Conservation (phyloP, 2,329 filamentous ascomycete species). For the Cladosporium colombiae region DNA sequence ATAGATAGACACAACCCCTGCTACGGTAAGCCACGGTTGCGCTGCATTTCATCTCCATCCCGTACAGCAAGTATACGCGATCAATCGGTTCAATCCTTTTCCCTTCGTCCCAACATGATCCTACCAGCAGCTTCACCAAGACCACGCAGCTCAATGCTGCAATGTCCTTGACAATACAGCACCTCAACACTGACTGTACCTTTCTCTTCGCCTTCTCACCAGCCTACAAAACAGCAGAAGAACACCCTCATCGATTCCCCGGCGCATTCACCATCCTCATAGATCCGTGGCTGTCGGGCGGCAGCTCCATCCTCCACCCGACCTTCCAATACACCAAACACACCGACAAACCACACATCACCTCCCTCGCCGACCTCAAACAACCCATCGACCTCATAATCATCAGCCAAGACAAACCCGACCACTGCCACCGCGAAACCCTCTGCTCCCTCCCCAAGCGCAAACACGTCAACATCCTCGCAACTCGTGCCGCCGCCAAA, state of each 20-base stretch:
- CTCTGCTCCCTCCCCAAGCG: slow-evolving; percentile 62
- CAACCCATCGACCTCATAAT: slow-evolving; percentile 58
- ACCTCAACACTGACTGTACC: slow-evolving; percentile 65
- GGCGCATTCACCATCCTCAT: slow-evolving; percentile 66
- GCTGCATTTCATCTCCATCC: not conserved
- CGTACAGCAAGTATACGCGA: not conserved
- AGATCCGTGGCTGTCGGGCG: slow-evolving; percentile 69
- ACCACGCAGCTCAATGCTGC: slow-evolving; percentile 17
- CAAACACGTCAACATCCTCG: slow-evolving; percentile 63
- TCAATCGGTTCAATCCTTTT: not conserved
- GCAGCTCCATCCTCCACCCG: slow-evolving; percentile 61
- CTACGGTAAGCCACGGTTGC: slow-evolving; percentile 10
- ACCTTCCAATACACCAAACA: slow-evolving; percentile 63
- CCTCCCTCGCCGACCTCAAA: slow-evolving; percentile 56
- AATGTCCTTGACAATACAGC: slow-evolving; percentile 66
- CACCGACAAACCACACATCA: slow-evolving; percentile 57
- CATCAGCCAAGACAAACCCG: slow-evolving; percentile 63
- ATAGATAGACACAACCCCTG: slow-evolving; percentile 3
- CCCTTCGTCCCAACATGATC: slow-evolving; percentile 14
- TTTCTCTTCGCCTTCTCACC: slow-evolving; percentile 66
- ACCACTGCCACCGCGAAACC: slow-evolving; percentile 71
- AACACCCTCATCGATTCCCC: slow-evolving; percentile 42
- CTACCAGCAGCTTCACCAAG: not conserved
- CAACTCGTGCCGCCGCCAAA: slow-evolving; percentile 64
- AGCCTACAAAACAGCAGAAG: slow-evolving; percentile 32